A percentile compares a stretch with the other conserved stretches of the same genome.
phyloP scores from a whole-genome alignment of 805 yeast genomes.

The Pichia kluyveri region DNA sequence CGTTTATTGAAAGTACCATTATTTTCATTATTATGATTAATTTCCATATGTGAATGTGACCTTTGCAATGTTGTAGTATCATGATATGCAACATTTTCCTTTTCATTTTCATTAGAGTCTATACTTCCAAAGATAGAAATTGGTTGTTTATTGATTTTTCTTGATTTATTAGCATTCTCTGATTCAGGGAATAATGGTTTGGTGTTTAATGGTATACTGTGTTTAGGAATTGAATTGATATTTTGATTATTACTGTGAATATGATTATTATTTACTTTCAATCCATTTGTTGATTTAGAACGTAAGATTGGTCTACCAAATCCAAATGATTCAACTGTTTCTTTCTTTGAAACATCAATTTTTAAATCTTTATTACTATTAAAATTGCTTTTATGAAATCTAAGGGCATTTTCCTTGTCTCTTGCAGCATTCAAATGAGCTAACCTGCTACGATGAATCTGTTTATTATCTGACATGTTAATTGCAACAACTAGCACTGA shows the following conservation, averaged over 20 bases:
- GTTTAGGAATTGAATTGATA: too few species aligned
- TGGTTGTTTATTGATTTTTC: neutral
- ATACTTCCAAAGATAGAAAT: neutral
- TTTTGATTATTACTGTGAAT: neutral
- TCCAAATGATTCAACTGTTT: neutral
- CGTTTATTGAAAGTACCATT: neutral
- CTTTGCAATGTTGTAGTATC: slow-evolving; percentile 5
- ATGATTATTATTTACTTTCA: neutral
- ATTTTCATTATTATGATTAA: neutral
- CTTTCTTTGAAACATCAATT: neutral
- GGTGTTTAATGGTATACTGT: neutral
- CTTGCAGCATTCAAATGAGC: neutral
- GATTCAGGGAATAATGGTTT: neutral
- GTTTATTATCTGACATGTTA: neutral
- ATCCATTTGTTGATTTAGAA: slow-evolving; percentile 2
- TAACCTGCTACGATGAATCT: neutral
- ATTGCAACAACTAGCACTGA: neutral
- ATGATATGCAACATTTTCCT: neutral
- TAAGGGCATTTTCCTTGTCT: neutral
- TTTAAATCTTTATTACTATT: neutral
- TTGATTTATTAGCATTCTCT: slow-evolving; percentile 4
- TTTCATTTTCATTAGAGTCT: neutral
- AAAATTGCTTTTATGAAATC: neutral
- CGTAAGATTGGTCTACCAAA: neutral
- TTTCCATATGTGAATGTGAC: slow-evolving; percentile 1